Evolutionary conservation across 2,329 filamentous ascomycete genomes (phyloP).

Genomic region (Nothomitra cinnamomea): DNA sequence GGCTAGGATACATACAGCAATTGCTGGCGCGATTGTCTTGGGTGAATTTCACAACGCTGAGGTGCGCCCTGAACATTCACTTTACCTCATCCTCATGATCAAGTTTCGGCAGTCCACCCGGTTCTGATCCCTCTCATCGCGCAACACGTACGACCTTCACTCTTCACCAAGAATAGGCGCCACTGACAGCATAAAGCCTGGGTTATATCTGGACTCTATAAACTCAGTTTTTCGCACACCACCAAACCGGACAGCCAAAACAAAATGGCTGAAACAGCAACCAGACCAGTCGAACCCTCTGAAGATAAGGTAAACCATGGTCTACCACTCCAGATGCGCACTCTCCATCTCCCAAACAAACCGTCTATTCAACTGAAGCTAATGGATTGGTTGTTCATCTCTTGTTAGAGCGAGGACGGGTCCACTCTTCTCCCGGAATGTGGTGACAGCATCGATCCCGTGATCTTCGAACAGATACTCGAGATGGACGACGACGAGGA

Average conservation of each 20-base stretch:
- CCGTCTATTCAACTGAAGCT: not conserved
- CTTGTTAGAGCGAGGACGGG: constrained; percentile 27
- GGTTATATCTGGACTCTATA: not conserved
- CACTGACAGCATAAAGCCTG: not conserved
- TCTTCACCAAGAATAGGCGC: not conserved
- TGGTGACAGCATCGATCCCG: constrained; percentile 58
- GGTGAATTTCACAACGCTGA: not conserved
- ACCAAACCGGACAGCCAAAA: not conserved
- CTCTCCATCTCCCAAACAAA: not conserved
- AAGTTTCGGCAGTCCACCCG: not conserved
- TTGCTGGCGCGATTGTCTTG: constrained; percentile 3
- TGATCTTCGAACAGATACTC: constrained; percentile 84
- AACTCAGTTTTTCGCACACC: not conserved
- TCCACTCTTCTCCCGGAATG: constrained; percentile 40
- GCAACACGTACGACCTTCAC: not conserved
- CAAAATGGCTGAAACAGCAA: constrained; percentile 2
- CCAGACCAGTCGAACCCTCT: not conserved
- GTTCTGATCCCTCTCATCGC: constrained; percentile 1
- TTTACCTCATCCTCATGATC: not conserved
- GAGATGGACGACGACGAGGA: constrained; percentile 94
- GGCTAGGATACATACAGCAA: not conserved
- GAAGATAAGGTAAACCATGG: not conserved
- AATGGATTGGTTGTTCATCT: not conserved
- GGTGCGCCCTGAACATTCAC: not conserved
- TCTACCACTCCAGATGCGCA: not conserved